These are phyloP conservation scores for Tetracentron sinense DNA, from an alignment of 164 flowering plant species.

Conservation along the genomic window DNA sequence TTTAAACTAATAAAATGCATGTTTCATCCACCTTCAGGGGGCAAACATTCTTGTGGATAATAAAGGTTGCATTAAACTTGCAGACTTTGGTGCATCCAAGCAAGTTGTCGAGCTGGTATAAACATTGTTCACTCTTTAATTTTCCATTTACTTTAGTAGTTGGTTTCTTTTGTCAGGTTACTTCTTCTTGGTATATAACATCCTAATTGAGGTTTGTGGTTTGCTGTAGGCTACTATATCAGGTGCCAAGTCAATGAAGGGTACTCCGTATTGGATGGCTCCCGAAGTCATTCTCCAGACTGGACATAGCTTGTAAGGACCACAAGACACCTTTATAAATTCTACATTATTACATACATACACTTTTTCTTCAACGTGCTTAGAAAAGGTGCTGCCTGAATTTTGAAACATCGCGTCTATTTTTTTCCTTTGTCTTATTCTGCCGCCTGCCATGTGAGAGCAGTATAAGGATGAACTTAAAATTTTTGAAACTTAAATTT, in stretches of 20 bases:
- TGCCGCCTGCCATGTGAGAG: too few relatives aligned
- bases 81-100: constrained; percentile 99
- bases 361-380: too few relatives aligned
- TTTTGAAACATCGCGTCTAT: too few relatives aligned
- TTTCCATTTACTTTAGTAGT: background rate
- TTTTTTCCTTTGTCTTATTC: too few relatives aligned
- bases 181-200: background rate
- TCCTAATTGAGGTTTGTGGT: constrained; percentile 10
- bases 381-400: too few relatives aligned
- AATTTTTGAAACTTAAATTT: too few relatives aligned
- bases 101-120: constrained; percentile 93
- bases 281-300: constrained; percentile 98
- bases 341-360: background rate
- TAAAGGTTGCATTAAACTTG: constrained; percentile 94
- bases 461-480: too few relatives aligned
- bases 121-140: background rate
- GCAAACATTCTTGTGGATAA: constrained; percentile 96
- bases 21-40: constrained; percentile 46
- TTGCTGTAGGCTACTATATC: constrained; percentile 74
- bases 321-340: background rate
- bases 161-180: background rate
- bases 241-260: constrained; percentile 98
- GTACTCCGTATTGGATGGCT: constrained; percentile 99
- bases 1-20: background rate
- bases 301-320: constrained; percentile 91